Evolutionary conservation across 116 monocot genomes (phyloP).

Genomic region (Papilionanthe hybrid): DNA sequence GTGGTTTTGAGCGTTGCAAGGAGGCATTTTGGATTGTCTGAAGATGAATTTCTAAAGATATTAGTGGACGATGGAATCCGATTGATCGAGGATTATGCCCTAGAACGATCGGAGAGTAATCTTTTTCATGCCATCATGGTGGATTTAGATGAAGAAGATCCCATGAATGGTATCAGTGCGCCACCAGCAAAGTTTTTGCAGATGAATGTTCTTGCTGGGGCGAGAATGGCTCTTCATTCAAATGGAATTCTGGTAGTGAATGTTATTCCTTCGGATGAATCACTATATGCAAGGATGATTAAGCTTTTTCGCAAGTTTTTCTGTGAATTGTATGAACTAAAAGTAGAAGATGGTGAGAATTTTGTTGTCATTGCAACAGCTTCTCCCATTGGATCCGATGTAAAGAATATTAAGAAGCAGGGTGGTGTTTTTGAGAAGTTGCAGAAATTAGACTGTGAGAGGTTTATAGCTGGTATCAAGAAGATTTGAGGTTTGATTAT

Average conservation of each 20-base stretch:
- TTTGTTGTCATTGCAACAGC: conserved; percentile 44
- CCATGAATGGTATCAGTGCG: conserved; percentile 32
- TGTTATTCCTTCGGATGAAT: conserved; percentile 37
- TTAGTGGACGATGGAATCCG: conserved; percentile 57
- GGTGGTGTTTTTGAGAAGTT: conserved; percentile 20
- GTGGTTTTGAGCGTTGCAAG: conserved; percentile 50
- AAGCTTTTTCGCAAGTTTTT: conserved; percentile 44
- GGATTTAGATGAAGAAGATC: conserved; percentile 69
- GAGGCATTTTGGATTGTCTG: conserved; percentile 62
- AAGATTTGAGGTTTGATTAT: conserved; percentile 26
- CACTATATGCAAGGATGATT: conserved; percentile 25
- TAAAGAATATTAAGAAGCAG: background rate
- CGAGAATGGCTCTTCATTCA: conserved; percentile 30
- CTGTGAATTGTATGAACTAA: conserved; percentile 58
- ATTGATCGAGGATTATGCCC: conserved; percentile 19
- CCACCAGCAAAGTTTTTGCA: conserved; percentile 56
- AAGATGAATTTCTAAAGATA: conserved; percentile 48
- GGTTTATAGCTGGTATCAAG: conserved; percentile 23
- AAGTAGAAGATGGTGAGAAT: conserved; percentile 71
- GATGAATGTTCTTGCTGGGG: conserved; percentile 35
- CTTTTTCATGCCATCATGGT: conserved; percentile 68
- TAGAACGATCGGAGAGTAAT: background rate
- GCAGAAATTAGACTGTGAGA: conserved; percentile 25
- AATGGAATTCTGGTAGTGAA: conserved; percentile 64
- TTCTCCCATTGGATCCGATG: conserved; percentile 7